phyloP scores from a whole-genome alignment of 2,329 filamentous ascomycete species.

The Penicillium paneum region DNA sequence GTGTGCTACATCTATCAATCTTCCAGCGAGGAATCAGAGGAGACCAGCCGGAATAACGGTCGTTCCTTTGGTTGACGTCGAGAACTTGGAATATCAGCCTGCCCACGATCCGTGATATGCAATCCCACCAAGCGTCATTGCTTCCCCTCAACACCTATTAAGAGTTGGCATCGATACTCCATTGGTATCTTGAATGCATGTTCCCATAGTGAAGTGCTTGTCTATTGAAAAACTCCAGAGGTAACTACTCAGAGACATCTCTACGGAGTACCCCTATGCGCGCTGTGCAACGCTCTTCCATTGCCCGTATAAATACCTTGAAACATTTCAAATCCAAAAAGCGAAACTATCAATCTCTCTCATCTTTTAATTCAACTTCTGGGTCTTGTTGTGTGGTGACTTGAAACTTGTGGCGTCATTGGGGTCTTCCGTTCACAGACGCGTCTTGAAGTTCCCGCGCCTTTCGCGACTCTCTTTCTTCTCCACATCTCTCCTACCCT shows the following conservation, averaged over 20 bases:
- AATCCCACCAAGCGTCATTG: neutral
- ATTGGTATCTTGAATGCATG: neutral
- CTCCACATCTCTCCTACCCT: slow-evolving; percentile 23
- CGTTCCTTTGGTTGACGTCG: neutral
- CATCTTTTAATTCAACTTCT: neutral
- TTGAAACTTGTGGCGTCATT: slow-evolving; percentile 24
- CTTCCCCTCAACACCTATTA: neutral
- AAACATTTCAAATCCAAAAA: neutral
- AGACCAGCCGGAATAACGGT: neutral
- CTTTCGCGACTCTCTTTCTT: slow-evolving; percentile 29
- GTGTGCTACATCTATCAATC: neutral
- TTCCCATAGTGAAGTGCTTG: neutral
- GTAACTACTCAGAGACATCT: neutral
- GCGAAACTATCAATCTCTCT: neutral
- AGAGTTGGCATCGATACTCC: neutral
- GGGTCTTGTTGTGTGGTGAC: neutral
- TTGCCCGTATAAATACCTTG: neutral
- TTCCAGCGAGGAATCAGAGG: neutral
- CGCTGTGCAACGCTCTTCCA: neutral
- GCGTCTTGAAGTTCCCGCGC: slow-evolving; percentile 27
- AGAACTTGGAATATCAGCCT: neutral
- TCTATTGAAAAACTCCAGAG: neutral
- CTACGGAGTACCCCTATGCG: neutral
- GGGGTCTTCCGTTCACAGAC: slow-evolving; percentile 19
- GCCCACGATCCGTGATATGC: neutral